Base-by-base conservation (phyloP, 805 yeast species). In the Saturnispora mendoncae region DNA sequence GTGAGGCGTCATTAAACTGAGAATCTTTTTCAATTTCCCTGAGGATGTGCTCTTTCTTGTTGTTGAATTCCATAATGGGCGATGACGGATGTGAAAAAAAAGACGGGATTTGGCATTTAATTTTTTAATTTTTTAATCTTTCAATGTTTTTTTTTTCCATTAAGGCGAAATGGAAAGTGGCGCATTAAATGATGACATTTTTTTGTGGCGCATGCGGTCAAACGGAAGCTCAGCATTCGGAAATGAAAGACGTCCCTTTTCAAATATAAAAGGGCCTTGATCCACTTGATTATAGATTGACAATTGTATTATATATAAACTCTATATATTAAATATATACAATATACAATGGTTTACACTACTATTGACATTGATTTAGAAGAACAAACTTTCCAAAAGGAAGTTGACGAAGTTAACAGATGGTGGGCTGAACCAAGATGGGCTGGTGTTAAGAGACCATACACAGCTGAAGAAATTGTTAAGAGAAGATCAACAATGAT, bases 401-500 rank as follows among this genome's bases (percentile, higher is more conserved):
- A 86, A 58, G 81, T 85, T 44, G 69, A 72, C 28, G 84, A 77
- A 30, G 78, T 90, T 57, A 76, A 80, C 49, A 57, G 76, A 57
- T 90, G 97, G 97, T 90, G 97, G 97, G 56, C 83, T 7, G 74
- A 80, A 58, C 94, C 96, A 48, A 83, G 97, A 62, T 90, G 96
- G 96, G 67, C 64, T 44, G 75, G 80, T 54, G 84, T 94, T 52
- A 85, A 80, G 67, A 80, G 98, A 60, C 81, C 80, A 57, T 90
- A 90, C 68, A 62, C 84, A 33, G 82, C 97, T 26, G 85, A 80
- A 60, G 94, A 86, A 54, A 85, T 90, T 58, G 97, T 90, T 33
- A 68, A 72, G 51, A 85, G 88, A 74, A 82, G 97, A 62, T 88
- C 95, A 37, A 71, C 86, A 26, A 55, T 88, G 47, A 78, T 79